Conservation (phyloP, 257 asterid species). For the Ligustrum vulgare region DNA sequence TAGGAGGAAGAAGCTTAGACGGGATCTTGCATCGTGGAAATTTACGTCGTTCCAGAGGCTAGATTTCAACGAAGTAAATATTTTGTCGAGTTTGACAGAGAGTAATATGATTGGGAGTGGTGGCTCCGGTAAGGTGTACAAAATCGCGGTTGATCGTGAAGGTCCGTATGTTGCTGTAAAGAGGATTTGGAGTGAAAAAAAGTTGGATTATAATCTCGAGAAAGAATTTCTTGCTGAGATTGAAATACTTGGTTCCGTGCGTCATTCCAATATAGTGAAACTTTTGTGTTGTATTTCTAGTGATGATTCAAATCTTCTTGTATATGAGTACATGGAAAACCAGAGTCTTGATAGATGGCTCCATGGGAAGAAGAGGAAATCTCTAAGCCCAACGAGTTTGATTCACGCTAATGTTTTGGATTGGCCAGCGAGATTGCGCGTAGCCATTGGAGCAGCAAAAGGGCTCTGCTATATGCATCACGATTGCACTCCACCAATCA, state of each 20-base stretch:
- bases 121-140: constrained; percentile 65
- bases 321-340: constrained; percentile 59
- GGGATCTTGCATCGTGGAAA: constrained; percentile 66
- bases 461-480: constrained; percentile 79
- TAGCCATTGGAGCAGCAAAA: constrained; percentile 66
- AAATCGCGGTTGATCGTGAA: constrained; percentile 31
- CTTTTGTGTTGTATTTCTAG: constrained; percentile 57
- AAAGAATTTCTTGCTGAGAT: constrained; percentile 66
- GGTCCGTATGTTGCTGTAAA: constrained; percentile 53
- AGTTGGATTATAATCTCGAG: constrained; percentile 39
- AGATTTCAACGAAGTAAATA: constrained; percentile 45
- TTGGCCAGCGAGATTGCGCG: constrained; percentile 62
- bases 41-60: constrained; percentile 73
- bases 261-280: constrained; percentile 68
- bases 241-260: constrained; percentile 52
- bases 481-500: constrained; percentile 53
- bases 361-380: constrained; percentile 32
- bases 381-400: not conserved
- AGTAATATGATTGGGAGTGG: constrained; percentile 59
- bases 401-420: constrained; percentile 30
- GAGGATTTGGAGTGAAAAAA: constrained; percentile 40
- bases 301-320: constrained; percentile 50
- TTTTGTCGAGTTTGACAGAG: constrained; percentile 50
- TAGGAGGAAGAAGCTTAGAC: constrained; percentile 53
- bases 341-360: constrained; percentile 67